Evolutionary conservation across 83 land plant genomes (phyloP), one percentile per base, ranked within the genome.

Genomic region (Thuja plicata): DNA sequence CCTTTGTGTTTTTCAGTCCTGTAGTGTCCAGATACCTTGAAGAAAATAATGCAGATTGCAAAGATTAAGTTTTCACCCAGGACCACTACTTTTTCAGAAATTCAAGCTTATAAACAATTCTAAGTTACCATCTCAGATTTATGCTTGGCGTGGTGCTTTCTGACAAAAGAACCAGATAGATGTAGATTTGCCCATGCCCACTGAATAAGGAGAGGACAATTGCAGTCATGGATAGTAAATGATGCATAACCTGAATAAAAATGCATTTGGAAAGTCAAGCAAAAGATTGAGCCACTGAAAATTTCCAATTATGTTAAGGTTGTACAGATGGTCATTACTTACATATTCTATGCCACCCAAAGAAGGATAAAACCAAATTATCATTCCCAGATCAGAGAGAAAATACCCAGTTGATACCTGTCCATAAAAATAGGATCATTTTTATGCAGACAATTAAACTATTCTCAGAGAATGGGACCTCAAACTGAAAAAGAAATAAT

Each of bases 271-370:
- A 45, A 76, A 78, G 38, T 89, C 74, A 43, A 87, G 27, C 52
- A 79, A 24, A 81, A 57, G 54, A 79, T 46, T n/a, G 50, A 43
- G 15, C 84, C 41, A 27, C 34, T 84, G 27, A 74, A 48, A 46
- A 37, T 70, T 24, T 41, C 46, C 13, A 83, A 52, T n/a, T 57
- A 19, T 27, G 57, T 21, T 50, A 55, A 57, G 48, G 55, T n/a
- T 81, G 17, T 27, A 27, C 77, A 50, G 37, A 35, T 12, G 70
- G 38, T 9, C 35, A 85, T 17, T 37, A 94, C 97, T 94, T 82
- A 95, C 97, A 94, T 96, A 96, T 55, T 93, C 97, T 87, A 91
- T 84, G n/a, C 97, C 97, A 50, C 97, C 97, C 66, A 96, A 88
- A 43, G 93, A 86, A 46, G 97, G 96, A 90, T 93, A 96, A 52